These are phyloP conservation scores for Angomonas ambiguus DNA, from an alignment of 208 protist species.

Conservation along the genomic window DNA sequence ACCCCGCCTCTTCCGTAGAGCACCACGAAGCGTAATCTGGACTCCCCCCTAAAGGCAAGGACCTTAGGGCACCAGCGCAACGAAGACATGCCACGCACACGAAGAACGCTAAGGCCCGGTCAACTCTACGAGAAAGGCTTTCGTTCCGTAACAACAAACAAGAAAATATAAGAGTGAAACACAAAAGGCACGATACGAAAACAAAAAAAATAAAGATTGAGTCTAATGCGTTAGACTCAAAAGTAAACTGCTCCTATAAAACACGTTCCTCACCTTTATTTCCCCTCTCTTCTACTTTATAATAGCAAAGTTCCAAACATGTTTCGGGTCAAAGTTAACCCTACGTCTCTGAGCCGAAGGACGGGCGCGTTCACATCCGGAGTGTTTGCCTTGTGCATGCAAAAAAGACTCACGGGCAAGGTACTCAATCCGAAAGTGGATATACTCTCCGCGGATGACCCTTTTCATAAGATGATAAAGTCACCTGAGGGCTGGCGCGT, in stretches of 20 bases:
- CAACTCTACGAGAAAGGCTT: too few species aligned
- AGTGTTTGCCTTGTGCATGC: neutral
- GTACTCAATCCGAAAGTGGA: neutral
- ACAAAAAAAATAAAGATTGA: too few species aligned
- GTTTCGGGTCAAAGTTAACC: too few species aligned
- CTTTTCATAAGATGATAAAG: neutral
- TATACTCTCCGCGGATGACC: neutral
- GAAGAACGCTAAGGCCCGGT: too few species aligned
- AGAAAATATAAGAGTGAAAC: constrained; percentile 1
- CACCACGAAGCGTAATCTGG: neutral
- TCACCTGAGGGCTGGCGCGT: neutral
- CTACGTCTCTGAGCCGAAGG: too few species aligned
- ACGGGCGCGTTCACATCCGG: too few species aligned
- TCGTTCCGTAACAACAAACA: too few species aligned
- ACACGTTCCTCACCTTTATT: neutral
- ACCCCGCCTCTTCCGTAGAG: too few species aligned
- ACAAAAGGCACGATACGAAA: too few species aligned
- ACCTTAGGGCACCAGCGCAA: neutral
- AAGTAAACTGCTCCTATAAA: neutral
- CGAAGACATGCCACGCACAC: too few species aligned
- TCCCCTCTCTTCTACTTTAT: neutral
- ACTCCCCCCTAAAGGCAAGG: neutral
- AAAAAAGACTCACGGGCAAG: neutral
- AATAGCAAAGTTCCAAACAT: neutral
- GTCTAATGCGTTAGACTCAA: neutral